Evolutionary conservation across 768 basidiomycete species (phyloP), one percentile per base, ranked within the genome.

Genomic region (Podaxis sp.): DNA sequence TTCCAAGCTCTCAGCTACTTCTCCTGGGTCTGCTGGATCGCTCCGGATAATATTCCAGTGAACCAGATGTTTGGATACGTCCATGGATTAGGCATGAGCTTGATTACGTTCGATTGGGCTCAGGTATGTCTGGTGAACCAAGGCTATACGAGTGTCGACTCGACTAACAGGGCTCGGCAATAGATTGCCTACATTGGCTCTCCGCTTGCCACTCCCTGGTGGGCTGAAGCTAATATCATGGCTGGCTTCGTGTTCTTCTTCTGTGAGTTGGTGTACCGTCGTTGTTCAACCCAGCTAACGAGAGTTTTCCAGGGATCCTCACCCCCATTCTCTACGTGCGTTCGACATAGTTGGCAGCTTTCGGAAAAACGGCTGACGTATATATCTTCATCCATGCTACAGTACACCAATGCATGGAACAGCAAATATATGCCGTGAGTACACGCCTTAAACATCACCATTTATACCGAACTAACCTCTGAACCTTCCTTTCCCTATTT

Each of bases 101-200:
- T 91, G 64, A 72, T 92, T 68, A 90, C 90, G 36, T 91, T 94
- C 70, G 91, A 93, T 66, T 94, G 91, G 92, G 78, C 86, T 2
- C 87, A 90, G 71, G 85, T 89, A 63, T 63, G 59, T 33, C 3
- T 70, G 56, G 19, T n/a, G n/a, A 37, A 25, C 24, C 13, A 22
- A 13, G 27, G 3, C 40, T 55, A 9, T 9, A 33, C 8, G 9
- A 6, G 33, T 27, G 7, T 7, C 22, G 15, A 60, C 27, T 33
- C 55, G 37, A 17, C 50, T 59, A 41, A 65, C 46, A 55, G 51
- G 46, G 63, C 40, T 53, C 7, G 4, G 64, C 22, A 15, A 19
- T 19, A 81, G 75, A 86, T 87, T 61, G 82, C 86, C 7, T 90
- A 86, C 69, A 85, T 85, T 57, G 84, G 83, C 17, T 85, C 84